These are phyloP conservation scores for Colletotrichum musae DNA, from an alignment of 2,329 filamentous ascomycete genomes.

Conservation along the genomic window DNA sequence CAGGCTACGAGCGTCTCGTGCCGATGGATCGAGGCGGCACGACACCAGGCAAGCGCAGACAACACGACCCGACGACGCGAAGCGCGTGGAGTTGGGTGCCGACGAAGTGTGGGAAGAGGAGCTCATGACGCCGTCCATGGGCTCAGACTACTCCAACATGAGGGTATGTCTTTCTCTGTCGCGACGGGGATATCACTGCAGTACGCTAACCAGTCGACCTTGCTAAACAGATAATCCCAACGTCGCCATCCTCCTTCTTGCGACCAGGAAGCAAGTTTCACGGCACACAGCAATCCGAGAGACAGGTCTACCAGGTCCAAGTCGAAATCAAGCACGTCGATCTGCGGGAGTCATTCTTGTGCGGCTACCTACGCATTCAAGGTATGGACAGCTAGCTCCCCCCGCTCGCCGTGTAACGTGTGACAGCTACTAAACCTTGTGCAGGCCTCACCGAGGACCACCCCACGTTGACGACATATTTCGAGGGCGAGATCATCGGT, in stretches of 20 bases:
- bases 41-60: slow-evolving; percentile 12
- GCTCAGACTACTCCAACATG: slow-evolving; percentile 54
- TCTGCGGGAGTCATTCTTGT: slow-evolving; percentile 92
- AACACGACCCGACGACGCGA: slow-evolving; percentile 31
- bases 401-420: slow-evolving; percentile 38
- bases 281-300: slow-evolving; percentile 93
- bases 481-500: slow-evolving; percentile 98
- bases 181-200: slow-evolving; percentile 3
- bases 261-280: slow-evolving; percentile 89
- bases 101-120: slow-evolving; percentile 46
- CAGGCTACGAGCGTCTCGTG: slow-evolving; percentile 17
- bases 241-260: slow-evolving; percentile 87
- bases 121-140: slow-evolving; percentile 54
- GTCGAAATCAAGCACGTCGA: slow-evolving; percentile 98
- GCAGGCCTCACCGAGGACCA: slow-evolving; percentile 94
- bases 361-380: slow-evolving; percentile 95
- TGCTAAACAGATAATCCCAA: slow-evolving; percentile 74
- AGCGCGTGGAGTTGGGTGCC: slow-evolving; percentile 46
- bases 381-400: slow-evolving; percentile 65
- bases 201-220: slow-evolving; percentile 9
- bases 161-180: slow-evolving; percentile 48
- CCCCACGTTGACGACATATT: slow-evolving; percentile 97
- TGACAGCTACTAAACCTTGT: slow-evolving; percentile 29
- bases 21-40: slow-evolving; percentile 19
- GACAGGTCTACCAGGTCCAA: slow-evolving; percentile 93